phyloP scores from a whole-genome alignment of 345 rosid species.

The Eucalyptus tenuipes region DNA sequence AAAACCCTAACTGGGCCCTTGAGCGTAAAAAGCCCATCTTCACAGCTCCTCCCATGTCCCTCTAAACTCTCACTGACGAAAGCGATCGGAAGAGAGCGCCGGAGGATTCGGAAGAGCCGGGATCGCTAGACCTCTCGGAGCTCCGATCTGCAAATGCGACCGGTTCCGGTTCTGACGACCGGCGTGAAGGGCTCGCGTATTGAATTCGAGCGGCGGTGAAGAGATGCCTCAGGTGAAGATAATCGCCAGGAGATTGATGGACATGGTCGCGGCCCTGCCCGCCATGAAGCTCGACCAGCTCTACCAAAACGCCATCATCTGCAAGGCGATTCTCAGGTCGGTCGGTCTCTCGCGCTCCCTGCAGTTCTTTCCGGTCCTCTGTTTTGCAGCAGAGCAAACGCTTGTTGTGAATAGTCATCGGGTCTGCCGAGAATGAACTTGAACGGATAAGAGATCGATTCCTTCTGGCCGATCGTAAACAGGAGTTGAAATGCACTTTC shows the following conservation, averaged over 20 bases:
- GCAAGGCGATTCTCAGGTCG: slow-evolving; percentile 98
- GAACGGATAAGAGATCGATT: neutral
- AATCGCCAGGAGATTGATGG: slow-evolving; percentile 87
- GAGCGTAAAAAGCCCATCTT: neutral
- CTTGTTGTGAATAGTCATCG: too few relatives aligned
- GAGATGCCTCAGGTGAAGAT: slow-evolving; percentile 88
- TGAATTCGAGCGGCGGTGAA: neutral
- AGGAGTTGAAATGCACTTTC: neutral
- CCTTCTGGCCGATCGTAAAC: neutral
- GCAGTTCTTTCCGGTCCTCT: too few relatives aligned
- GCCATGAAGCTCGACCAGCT: slow-evolving; percentile 79
- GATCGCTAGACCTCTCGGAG: neutral
- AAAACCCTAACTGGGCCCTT: too few relatives aligned
- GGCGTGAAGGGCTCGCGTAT: neutral
- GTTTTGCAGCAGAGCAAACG: too few relatives aligned
- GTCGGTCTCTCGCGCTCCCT: too few relatives aligned
- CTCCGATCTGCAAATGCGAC: neutral
- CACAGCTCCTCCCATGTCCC: neutral
- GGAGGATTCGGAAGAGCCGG: neutral
- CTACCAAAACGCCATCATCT: slow-evolving; percentile 70
- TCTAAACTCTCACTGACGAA: neutral
- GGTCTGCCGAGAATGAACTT: neutral
- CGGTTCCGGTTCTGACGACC: neutral
- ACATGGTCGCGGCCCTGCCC: slow-evolving; percentile 90
- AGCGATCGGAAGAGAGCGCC: neutral